Evolutionary conservation across 176 grass and related monocot species (phyloP).

Genomic region (Leersia perrieri): DNA sequence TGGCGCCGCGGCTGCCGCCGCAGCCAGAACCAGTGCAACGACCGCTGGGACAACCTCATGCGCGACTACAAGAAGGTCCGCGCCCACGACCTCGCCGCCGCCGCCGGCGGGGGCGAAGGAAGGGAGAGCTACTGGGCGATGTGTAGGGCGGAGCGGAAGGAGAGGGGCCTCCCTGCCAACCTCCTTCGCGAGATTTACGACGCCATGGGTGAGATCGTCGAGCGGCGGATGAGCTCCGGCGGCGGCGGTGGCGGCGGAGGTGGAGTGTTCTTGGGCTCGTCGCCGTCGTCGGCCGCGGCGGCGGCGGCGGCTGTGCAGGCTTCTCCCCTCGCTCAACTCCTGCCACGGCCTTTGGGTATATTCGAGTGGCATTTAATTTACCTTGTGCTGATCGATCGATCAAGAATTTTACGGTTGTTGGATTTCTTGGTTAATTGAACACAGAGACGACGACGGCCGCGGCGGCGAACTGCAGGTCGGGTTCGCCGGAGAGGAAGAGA

Average conservation of each 20-base stretch:
- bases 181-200: conserved; percentile 77
- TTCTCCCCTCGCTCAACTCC: conserved; percentile 37
- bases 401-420: not conserved
- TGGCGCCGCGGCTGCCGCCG: conserved; percentile 78
- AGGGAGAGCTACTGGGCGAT: conserved; percentile 75
- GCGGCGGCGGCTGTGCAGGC: conserved; percentile 32
- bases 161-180: conserved; percentile 71
- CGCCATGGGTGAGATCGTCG: conserved; percentile 59
- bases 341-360: conserved; percentile 27
- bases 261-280: not conserved
- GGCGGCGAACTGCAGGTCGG: conserved; percentile 5
- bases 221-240: conserved; percentile 39
- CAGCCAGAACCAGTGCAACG: conserved; percentile 99
- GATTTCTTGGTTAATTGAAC: not conserved
- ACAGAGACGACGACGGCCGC: conserved; percentile 3
- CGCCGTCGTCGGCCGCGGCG: not conserved
- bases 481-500: conserved; percentile 49
- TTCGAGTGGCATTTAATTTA: conserved; percentile 6
- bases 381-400: not conserved
- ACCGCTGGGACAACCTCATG: conserved; percentile 98
- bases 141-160: conserved; percentile 70
- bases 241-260: not conserved
- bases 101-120: conserved; percentile 5
- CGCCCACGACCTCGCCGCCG: conserved; percentile 53
- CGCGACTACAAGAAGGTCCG: conserved; percentile 99